phyloP scores from a whole-genome alignment of 73 alveolate species.

The Paramecium tetraurelia region DNA sequence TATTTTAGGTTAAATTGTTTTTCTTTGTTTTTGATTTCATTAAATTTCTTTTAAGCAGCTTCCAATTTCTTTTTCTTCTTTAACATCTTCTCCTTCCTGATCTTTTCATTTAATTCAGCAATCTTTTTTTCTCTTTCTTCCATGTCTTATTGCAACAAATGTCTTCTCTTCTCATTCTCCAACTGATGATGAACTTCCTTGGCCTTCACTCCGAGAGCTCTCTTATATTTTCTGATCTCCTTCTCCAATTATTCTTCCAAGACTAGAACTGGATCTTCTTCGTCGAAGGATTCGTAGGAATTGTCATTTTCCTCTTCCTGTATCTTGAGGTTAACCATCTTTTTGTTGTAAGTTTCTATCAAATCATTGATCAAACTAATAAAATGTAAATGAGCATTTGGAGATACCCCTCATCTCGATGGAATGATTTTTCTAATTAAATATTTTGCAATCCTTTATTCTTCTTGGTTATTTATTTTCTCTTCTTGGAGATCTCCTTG shows the following conservation, averaged over 20 bases:
- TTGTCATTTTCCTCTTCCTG: not conserved
- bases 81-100: not conserved
- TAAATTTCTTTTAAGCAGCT: not conserved
- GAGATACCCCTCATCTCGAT: not conserved
- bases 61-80: not conserved
- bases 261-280: constrained; percentile 17
- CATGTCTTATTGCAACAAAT: not conserved
- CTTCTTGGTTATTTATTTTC: not conserved
- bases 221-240: not conserved
- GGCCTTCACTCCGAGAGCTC: not conserved
- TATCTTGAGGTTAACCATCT: not conserved
- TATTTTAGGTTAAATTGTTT: not conserved
- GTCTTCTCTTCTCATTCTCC: not conserved
- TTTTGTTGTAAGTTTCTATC: not conserved
- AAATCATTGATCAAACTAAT: not conserved
- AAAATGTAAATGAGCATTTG: not conserved
- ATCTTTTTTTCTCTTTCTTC: constrained; percentile 8
- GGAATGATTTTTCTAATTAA: not conserved
- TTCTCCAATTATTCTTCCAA: not conserved
- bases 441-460: not conserved
- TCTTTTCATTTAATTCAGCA: not conserved
- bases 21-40: not conserved
- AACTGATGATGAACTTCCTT: not conserved
- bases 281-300: constrained; percentile 12
- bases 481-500: not conserved